Evolutionary conservation across 139 green algal genomes (phyloP), one percentile per base, ranked within the genome.

Genomic region (Diplosphaera chodatii): DNA sequence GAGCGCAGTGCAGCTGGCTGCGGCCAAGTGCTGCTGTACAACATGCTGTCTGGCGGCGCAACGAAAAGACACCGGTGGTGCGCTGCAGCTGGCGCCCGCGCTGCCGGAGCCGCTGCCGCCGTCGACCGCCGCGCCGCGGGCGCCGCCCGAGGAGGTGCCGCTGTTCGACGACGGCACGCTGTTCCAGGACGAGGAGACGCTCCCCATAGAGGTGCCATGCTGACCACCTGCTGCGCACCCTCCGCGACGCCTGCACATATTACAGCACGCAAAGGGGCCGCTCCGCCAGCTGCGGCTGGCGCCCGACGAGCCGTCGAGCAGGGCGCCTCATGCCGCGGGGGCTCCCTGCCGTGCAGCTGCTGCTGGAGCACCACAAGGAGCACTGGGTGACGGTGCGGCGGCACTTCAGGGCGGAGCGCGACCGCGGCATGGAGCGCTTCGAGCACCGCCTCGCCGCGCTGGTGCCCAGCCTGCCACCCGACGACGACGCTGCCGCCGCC

Each of bases 311-410:
- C n/a, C n/a, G n/a, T n/a, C n/a, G n/a, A n/a, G n/a, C n/a, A n/a
- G n/a, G n/a, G n/a, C n/a, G n/a, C n/a, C n/a, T n/a, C n/a, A n/a
- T n/a, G n/a, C n/a, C n/a, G n/a, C n/a, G n/a, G n/a, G n/a, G n/a
- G n/a, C n/a, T n/a, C n/a, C n/a, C n/a, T n/a, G n/a, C n/a, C n/a
- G n/a, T n/a, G n/a, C n/a, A 41, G 1, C 64, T 22, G 13, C 33
- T 77, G 18, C 32, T 77, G 65, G 15, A 72, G 72, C 66, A 73
- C 29, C 72, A 77, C 66, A 63, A 68, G 64, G 55, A 69, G 66
- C 72, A 77, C 56, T 77, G 72, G 72, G 27, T 33, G 5, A 67
- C 72, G 34, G 72, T 77, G 55, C 72, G 66, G 66, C 55, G 59
- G 37, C 72, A 77, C 72, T 31, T 30, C 0, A 55, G 55, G 66